Conservation (phyloP, 2,329 filamentous ascomycete genomes). For the Stachybotrys echinatus region DNA sequence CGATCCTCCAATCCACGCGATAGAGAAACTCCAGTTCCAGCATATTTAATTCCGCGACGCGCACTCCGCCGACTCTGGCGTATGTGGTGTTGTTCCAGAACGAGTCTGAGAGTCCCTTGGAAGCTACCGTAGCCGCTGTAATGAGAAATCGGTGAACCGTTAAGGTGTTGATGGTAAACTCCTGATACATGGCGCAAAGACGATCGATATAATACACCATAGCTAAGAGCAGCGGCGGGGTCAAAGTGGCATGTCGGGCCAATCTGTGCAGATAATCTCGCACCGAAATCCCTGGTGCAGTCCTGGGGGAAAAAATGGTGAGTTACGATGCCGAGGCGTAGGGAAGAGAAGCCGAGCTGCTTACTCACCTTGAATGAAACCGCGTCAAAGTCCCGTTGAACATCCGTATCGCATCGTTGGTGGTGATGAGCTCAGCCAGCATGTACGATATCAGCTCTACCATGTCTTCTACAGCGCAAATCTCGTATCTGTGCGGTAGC, state of each 20-base stretch:
- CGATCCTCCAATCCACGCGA: slow-evolving; percentile 92
- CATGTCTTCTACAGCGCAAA: slow-evolving; percentile 77
- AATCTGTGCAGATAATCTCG: slow-evolving; percentile 88
- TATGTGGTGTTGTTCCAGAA: slow-evolving; percentile 99
- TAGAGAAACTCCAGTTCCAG: slow-evolving; percentile 92
- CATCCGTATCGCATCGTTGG: slow-evolving; percentile 80
- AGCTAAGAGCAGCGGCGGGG: slow-evolving; percentile 87
- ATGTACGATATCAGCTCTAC: slow-evolving; percentile 90
- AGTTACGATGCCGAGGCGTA: slow-evolving; percentile 9
- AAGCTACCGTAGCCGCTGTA: slow-evolving; percentile 88
- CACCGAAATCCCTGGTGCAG: slow-evolving; percentile 85
- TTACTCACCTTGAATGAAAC: slow-evolving; percentile 80
- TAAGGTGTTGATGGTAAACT: slow-evolving; percentile 93
- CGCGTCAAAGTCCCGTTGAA: slow-evolving; percentile 78
- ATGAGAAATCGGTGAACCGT: slow-evolving; percentile 98
- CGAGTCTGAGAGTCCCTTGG: slow-evolving; percentile 91
- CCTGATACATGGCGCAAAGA: slow-evolving; percentile 83
- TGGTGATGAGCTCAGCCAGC: slow-evolving; percentile 89
- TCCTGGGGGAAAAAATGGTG: slow-evolving; percentile 30
- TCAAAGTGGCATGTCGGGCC: slow-evolving; percentile 88
- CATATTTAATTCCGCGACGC: slow-evolving; percentile 80
- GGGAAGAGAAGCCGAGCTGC: slow-evolving; percentile 3
- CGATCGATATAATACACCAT: slow-evolving; percentile 99
- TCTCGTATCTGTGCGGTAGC: slow-evolving; percentile 72
- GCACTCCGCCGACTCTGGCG: slow-evolving; percentile 87